Conservation (phyloP, 2,329 filamentous ascomycete genomes). For the Fusarium annulatum region DNA sequence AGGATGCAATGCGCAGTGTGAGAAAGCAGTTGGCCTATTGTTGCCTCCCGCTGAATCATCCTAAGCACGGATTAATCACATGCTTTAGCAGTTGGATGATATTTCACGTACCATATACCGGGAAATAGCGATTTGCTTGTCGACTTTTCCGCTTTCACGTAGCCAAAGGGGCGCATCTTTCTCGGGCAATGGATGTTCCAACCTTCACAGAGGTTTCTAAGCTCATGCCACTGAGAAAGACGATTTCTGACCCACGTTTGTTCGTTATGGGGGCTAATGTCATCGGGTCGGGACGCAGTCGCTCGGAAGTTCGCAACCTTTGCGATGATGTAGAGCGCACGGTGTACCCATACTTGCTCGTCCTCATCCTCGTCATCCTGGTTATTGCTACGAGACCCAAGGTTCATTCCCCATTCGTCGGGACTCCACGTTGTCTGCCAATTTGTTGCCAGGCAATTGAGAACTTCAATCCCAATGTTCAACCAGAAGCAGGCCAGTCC, state of each 20-base stretch:
- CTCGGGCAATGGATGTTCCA: conserved; percentile 85
- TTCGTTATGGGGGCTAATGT: conserved; percentile 70
- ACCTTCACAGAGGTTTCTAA: conserved; percentile 84
- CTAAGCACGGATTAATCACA: conserved; percentile 52
- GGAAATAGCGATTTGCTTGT: conserved; percentile 81
- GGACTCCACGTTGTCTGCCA: conserved; percentile 91
- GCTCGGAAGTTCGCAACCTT: conserved; percentile 89
- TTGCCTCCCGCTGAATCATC: conserved; percentile 84
- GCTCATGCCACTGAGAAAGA: conserved; percentile 79
- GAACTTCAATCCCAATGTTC: conserved; percentile 89
- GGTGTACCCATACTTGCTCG: conserved; percentile 86
- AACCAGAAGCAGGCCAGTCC: conserved; percentile 94
- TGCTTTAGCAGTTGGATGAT: neutral
- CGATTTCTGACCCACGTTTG: conserved; percentile 72
- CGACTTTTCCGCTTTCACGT: conserved; percentile 75
- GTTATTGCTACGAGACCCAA: conserved; percentile 62
- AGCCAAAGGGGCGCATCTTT: conserved; percentile 88
- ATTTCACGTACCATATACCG: conserved; percentile 76
- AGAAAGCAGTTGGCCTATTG: conserved; percentile 87
- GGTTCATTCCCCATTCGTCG: conserved; percentile 88
- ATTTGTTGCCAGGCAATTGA: conserved; percentile 87
- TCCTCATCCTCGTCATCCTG: conserved; percentile 59
- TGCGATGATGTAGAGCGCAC: conserved; percentile 88
- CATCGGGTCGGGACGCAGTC: conserved; percentile 70
- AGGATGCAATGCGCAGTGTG: conserved; percentile 87